These are phyloP conservation scores for Raffaelea ambrosiae DNA, from an alignment of 2,329 filamentous ascomycete genomes.

Conservation along the genomic window DNA sequence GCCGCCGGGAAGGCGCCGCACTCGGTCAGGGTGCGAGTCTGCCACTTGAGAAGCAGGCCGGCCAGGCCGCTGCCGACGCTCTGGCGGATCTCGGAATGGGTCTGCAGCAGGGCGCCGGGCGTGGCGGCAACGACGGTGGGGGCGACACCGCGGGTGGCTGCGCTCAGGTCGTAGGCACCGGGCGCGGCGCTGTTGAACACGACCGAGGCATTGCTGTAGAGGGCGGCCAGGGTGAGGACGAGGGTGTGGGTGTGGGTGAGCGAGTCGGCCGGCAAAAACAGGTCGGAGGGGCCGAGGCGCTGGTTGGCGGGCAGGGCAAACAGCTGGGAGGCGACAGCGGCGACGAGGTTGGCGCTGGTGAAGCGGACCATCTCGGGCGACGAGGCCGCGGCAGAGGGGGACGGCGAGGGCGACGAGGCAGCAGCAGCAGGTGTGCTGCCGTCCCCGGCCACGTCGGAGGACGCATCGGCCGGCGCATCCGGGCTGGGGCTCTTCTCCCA, in stretches of 20 bases:
- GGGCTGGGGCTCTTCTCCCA: constrained; percentile 41
- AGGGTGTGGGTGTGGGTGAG: constrained; percentile 74
- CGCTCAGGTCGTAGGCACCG: constrained; percentile 57
- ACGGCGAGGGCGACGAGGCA: background rate
- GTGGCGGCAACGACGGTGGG: constrained; percentile 79
- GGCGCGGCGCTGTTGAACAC: constrained; percentile 85
- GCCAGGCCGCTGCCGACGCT: constrained; percentile 42
- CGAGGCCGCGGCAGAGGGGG: constrained; percentile 14
- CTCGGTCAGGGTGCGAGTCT: constrained; percentile 59
- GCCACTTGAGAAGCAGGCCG: constrained; percentile 61
- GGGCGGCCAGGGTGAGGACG: constrained; percentile 68
- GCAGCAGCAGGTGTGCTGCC: background rate
- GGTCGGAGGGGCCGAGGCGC: constrained; percentile 63
- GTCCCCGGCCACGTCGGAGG: too few relatives aligned
- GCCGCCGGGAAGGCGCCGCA: constrained; percentile 64
- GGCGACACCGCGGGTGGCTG: constrained; percentile 65
- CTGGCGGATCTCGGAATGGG: constrained; percentile 55
- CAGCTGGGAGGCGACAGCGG: constrained; percentile 73
- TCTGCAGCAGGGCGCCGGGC: constrained; percentile 60
- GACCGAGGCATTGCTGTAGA: constrained; percentile 77
- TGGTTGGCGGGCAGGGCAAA: constrained; percentile 67
- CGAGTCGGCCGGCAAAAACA: constrained; percentile 78
- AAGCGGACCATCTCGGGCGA: constrained; percentile 68
- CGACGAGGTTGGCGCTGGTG: constrained; percentile 73
- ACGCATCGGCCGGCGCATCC: background rate